phyloP scores from a whole-genome alignment of 139 green algal species.

The Edaphochlamys debaryana region DNA sequence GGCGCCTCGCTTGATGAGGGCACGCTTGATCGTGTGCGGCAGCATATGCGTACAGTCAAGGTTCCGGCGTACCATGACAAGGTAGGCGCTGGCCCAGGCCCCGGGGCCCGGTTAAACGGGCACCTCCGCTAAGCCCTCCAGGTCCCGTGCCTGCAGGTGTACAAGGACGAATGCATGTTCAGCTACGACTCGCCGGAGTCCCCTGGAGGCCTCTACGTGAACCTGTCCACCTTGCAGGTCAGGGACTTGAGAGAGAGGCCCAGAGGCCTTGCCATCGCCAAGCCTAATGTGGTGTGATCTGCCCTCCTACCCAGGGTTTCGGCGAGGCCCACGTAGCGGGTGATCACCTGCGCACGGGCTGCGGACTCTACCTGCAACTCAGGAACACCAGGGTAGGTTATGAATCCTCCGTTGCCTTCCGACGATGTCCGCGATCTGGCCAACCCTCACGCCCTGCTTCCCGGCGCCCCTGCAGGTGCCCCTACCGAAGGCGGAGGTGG shows the following conservation, averaged over 20 bases:
- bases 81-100: no score
- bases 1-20: slow-evolving; percentile 10
- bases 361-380: slow-evolving; percentile 87
- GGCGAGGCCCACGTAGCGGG: slow-evolving; percentile 75
- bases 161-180: slow-evolving; percentile 95
- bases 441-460: background rate
- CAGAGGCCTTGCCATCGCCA: no score
- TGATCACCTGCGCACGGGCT: slow-evolving; percentile 76
- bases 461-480: slow-evolving; percentile 60
- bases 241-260: no score
- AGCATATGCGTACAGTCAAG: slow-evolving; percentile 16
- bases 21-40: slow-evolving; percentile 3
- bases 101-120: background rate
- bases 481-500: slow-evolving; percentile 60
- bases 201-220: slow-evolving; percentile 89
- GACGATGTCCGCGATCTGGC: no score
- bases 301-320: slow-evolving; percentile 80
- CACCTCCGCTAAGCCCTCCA: slow-evolving; percentile 12
- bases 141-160: no score
- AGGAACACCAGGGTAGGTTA: slow-evolving; percentile 66
- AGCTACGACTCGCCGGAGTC: slow-evolving; percentile 86
- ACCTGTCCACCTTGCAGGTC: slow-evolving; percentile 83
- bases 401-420: no score
- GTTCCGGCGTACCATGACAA: slow-evolving; percentile 21
- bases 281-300: no score